These are phyloP conservation scores for Pseudoperonospora humuli DNA, from an alignment of 352 stramenopile genomes.

Conservation along the genomic window DNA sequence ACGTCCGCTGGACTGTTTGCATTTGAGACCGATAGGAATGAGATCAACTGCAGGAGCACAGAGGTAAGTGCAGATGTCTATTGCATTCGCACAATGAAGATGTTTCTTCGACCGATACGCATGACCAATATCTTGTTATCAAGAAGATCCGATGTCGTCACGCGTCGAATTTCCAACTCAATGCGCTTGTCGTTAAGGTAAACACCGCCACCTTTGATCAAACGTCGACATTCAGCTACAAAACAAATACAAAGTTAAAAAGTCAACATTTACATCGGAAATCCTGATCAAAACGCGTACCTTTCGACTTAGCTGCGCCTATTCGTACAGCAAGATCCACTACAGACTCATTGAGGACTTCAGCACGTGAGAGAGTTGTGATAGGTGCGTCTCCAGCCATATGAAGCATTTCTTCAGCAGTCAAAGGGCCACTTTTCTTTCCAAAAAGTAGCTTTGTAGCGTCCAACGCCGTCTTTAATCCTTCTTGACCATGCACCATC, in stretches of 20 bases:
- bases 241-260: conserved; percentile 1
- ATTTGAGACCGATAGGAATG: too few relatives aligned
- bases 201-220: conserved; percentile 94
- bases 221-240: conserved; percentile 87
- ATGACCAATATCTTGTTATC: conserved; percentile 62
- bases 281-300: conserved; percentile 24
- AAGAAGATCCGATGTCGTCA: conserved; percentile 42
- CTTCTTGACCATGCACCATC: conserved; percentile 91
- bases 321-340: conserved; percentile 89
- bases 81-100: conserved; percentile 66
- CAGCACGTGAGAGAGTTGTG: conserved; percentile 25
- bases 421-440: conserved; percentile 49
- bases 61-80: conserved; percentile 3
- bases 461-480: conserved; percentile 46
- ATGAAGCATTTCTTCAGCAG: conserved; percentile 52
- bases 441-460: conserved; percentile 66
- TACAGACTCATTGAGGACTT: conserved; percentile 70
- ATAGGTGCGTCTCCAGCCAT: conserved; percentile 64
- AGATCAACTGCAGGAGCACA: background rate
- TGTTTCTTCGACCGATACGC: conserved; percentile 69
- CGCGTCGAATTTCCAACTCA: conserved; percentile 32
- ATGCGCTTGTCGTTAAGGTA: conserved; percentile 90
- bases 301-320: conserved; percentile 89
- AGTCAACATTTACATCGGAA: conserved; percentile 3
- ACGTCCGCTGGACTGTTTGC: too few relatives aligned